A percentile compares a stretch with the other conserved stretches of the same genome.
Evolutionary conservation across 768 basidiomycete species (phyloP).

Genomic region (Lyophyllum decastes): DNA sequence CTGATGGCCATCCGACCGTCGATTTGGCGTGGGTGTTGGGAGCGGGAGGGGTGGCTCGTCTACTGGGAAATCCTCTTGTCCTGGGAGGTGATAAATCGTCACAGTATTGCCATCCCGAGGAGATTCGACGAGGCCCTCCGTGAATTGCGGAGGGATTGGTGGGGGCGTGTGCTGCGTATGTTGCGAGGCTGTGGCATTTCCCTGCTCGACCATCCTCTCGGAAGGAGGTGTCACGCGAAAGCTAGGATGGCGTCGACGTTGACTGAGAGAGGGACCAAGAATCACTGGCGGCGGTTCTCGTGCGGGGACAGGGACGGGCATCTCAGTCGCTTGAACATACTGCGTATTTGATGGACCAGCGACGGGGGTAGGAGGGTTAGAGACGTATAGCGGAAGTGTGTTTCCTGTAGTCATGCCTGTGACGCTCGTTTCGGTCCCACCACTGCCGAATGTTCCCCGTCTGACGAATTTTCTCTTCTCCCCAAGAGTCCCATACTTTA

Average conservation of each 20-base stretch:
- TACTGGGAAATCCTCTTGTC: constrained; percentile 6
- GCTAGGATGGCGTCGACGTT: constrained; percentile 26
- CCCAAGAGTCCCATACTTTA: constrained; percentile 27
- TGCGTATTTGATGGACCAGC: constrained; percentile 33
- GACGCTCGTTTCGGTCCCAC: constrained; percentile 25
- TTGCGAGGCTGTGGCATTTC: constrained; percentile 25
- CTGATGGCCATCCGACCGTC: constrained; percentile 9
- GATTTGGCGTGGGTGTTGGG: constrained; percentile 11
- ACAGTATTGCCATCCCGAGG: constrained; percentile 15
- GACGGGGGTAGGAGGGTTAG: constrained; percentile 38
- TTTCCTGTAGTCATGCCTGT: constrained; percentile 33
- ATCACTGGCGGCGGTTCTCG: constrained; percentile 10
- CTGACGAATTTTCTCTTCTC: constrained; percentile 23
- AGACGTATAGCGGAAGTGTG: constrained; percentile 35
- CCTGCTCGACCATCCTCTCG: constrained; percentile 24
- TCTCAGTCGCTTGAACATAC: constrained; percentile 33
- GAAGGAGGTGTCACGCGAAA: constrained; percentile 33
- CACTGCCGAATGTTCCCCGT: constrained; percentile 24
- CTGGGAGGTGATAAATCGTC: constrained; percentile 17
- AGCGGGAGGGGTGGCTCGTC: constrained; percentile 12
- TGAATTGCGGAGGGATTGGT: constrained; percentile 18
- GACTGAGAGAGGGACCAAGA: constrained; percentile 19
- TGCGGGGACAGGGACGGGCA: constrained; percentile 27
- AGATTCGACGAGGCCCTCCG: constrained; percentile 11
- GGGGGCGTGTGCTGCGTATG: constrained; percentile 19